A percentile compares a stretch with the other conserved stretches of the same genome.
Conservation (phyloP, 805 yeast genomes). For the Tetrapisispora nanseiensis region DNA sequence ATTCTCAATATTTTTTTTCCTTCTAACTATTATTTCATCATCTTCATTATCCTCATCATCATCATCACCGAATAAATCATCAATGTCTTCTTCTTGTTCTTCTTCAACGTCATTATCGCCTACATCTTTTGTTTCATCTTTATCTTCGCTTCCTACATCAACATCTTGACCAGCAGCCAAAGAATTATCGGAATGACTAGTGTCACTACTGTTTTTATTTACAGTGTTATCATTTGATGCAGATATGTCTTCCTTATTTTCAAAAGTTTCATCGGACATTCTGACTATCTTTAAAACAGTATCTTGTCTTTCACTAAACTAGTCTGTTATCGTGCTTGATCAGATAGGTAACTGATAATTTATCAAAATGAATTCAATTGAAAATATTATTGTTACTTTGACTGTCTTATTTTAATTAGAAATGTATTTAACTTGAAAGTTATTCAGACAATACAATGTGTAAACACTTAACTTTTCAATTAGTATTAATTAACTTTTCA, state of each 20-base stretch:
- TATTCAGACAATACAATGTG: no score
- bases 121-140: background rate
- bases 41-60: constrained; percentile 23
- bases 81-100: constrained; percentile 31
- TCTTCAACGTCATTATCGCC: background rate
- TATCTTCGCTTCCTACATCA: background rate
- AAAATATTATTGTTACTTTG: no score
- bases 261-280: background rate
- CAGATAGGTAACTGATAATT: no score
- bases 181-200: no score
- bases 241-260: background rate
- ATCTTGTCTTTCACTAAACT: background rate
- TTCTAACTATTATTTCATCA: constrained; percentile 9
- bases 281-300: background rate
- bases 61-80: constrained; percentile 36
- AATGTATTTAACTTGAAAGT: no score
- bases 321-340: background rate
- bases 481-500: no score
- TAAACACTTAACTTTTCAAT: no score
- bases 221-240: background rate
- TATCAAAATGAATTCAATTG: no score
- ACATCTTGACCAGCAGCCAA: background rate
- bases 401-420: no score
- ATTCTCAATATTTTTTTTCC: background rate
- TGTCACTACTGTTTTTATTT: no score